Evolutionary conservation across 441 rosid genomes (phyloP).

Genomic region (Gossypium gossypioides): DNA sequence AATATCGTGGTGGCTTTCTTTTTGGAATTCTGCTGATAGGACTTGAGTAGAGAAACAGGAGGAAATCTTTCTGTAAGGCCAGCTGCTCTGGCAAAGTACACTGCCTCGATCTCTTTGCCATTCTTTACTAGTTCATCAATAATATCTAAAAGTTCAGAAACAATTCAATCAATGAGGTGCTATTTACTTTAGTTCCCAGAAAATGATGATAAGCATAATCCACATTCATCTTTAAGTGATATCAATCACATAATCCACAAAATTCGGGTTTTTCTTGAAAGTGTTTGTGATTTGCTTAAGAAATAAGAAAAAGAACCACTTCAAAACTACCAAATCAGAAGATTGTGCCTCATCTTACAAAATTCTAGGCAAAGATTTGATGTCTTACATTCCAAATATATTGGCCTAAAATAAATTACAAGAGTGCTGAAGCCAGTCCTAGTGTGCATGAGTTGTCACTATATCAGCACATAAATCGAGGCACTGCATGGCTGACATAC

Average conservation of each 20-base stretch:
- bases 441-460: background rate
- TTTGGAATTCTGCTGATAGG: conserved; percentile 31
- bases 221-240: background rate
- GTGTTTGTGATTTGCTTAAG: background rate
- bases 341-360: background rate
- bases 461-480: background rate
- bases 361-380: background rate
- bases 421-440: background rate
- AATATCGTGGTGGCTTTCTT: conserved; percentile 27
- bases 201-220: background rate
- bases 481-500: background rate
- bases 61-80: conserved; percentile 43
- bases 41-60: conserved; percentile 39
- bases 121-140: conserved; percentile 41
- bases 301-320: background rate
- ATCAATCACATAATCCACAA: background rate
- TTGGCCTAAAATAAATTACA: background rate
- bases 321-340: background rate
- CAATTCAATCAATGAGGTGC: conserved; percentile 1
- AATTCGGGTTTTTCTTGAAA: background rate
- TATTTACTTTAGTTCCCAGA: background rate
- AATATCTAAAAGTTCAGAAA: conserved; percentile 27
- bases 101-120: conserved; percentile 52
- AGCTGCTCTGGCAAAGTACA: conserved; percentile 43
- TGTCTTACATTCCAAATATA: background rate